Conservation (phyloP, 106 monocot genomes). For the Triglochin maritima region DNA sequence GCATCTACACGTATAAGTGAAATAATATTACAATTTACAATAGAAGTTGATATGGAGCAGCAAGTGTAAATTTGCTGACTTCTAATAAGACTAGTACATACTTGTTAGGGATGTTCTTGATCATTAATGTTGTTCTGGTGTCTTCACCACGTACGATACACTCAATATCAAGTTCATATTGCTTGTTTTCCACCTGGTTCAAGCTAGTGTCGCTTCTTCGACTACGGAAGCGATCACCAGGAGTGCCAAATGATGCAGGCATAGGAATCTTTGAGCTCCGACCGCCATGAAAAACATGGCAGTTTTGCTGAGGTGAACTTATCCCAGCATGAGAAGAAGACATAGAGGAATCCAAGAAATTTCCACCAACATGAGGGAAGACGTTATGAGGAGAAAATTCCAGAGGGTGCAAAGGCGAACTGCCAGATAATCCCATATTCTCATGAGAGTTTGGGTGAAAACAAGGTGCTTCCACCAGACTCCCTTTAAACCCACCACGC, state of each 20-base stretch:
- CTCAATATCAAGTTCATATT: constrained; percentile 84
- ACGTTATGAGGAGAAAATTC: constrained; percentile 39
- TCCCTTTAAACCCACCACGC: constrained; percentile 18
- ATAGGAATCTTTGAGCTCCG: constrained; percentile 38
- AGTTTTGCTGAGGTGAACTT: constrained; percentile 55
- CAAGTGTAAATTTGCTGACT: too few relatives aligned
- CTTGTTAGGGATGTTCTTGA: constrained; percentile 99
- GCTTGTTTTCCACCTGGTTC: constrained; percentile 60
- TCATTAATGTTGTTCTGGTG: constrained; percentile 84
- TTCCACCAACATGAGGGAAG: constrained; percentile 24
- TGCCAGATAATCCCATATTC: constrained; percentile 45
- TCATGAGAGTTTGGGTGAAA: constrained; percentile 66
- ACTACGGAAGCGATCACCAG: constrained; percentile 47
- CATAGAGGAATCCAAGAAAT: constrained; percentile 37
- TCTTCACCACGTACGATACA: constrained; percentile 74
- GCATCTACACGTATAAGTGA: too few relatives aligned
- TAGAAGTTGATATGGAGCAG: not conserved
- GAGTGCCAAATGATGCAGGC: not conserved
- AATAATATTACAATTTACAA: too few relatives aligned
- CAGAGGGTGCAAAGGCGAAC: constrained; percentile 29
- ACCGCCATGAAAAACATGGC: constrained; percentile 44
- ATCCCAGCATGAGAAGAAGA: constrained; percentile 31
- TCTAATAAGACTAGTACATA: constrained; percentile 10
- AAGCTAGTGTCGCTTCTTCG: constrained; percentile 27
- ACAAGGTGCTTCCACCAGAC: constrained; percentile 17